Evolutionary conservation across 2,329 filamentous ascomycete genomes (phyloP), one percentile per base, ranked within the genome.

Genomic region (Talaromyces verruculosus): DNA sequence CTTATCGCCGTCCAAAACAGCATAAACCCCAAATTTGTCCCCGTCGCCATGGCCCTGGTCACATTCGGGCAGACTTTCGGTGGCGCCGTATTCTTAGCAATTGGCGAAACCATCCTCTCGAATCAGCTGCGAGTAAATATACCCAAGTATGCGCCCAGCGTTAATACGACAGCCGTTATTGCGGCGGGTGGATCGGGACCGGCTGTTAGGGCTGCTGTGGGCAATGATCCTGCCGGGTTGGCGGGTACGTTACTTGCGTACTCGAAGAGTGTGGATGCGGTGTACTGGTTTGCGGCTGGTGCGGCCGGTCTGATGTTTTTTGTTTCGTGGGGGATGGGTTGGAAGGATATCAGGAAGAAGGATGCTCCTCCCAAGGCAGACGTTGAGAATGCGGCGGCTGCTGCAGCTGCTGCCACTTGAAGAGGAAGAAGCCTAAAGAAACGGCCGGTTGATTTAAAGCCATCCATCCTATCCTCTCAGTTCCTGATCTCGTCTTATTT

Each of bases 161-260:
- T 78, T 6, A 63, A 79, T 61, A 69, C 75, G 0, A 65, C 63
- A 0, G 71, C 71, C 11, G 69, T 81, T 0, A 61, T 78, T 13
- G 67, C 71, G 1, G 71, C 73, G 3, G 80, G 79, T 6, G 79
- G 79, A 10, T 66, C 65, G 1, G 82, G 81, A 0, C 81, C 81
- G 1, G 76, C 80, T 49, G 72, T 84, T 13, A 71, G 79, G 5
- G 47, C 64, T 43, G 66, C 59, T 37, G 66, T 65, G 30, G 53
- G 45, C 2, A 35, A 41, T 15, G 35, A 67, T 61, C 30, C 22
- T 0, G 49, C 25, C 1, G 22, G 43, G 17, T 17, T 67, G 15
- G 33, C 47, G 1, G 66, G 55, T 5, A 59, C 59, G 19, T 43
- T 67, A 17, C 13, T 37, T 1, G 66, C 66, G 25, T 67, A 67